Percentiles rank a stretch among this genome's conserved stretches.
Conservation (phyloP, 1,284 basidiomycete genomes). For the Peniophora sp. region DNA sequence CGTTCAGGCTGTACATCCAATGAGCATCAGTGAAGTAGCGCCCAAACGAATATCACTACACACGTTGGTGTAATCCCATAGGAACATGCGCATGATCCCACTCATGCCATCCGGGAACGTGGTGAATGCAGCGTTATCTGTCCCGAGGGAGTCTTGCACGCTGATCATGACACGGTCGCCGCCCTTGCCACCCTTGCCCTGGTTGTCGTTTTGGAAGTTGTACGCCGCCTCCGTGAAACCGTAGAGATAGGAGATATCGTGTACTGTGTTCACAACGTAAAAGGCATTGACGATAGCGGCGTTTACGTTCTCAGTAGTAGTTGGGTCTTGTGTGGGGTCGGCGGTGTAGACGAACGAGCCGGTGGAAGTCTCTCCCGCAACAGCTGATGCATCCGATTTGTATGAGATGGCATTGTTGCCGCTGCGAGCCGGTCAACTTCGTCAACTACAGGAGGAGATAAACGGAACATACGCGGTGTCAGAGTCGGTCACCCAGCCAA, state of each 20-base stretch:
- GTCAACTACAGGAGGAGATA: neutral
- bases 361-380: conserved; percentile 21
- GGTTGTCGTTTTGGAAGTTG: conserved; percentile 41
- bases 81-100: conserved; percentile 34
- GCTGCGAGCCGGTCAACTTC: conserved; percentile 11
- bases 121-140: conserved; percentile 34
- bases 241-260: conserved; percentile 39
- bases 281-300: conserved; percentile 35
- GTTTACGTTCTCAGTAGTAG: conserved; percentile 30
- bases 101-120: conserved; percentile 34
- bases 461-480: conserved; percentile 9
- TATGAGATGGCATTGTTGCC: conserved; percentile 37
- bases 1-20: conserved; percentile 21
- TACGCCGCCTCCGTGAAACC: conserved; percentile 29
- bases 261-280: conserved; percentile 41
- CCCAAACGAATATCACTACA: conserved; percentile 3
- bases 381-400: conserved; percentile 17
- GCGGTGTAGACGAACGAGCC: conserved; percentile 30
- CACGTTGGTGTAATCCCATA: conserved; percentile 29
- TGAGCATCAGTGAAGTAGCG: conserved; percentile 1
- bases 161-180: conserved; percentile 33
- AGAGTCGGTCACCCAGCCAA: conserved; percentile 38
- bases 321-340: conserved; percentile 18
- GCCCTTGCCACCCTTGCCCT: conserved; percentile 29
- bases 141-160: conserved; percentile 29